A percentile compares a stretch with the other conserved stretches of the same genome.
phyloP scores from a whole-genome alignment of 2,329 filamentous ascomycete genomes.

The Paraphoma sp. region DNA sequence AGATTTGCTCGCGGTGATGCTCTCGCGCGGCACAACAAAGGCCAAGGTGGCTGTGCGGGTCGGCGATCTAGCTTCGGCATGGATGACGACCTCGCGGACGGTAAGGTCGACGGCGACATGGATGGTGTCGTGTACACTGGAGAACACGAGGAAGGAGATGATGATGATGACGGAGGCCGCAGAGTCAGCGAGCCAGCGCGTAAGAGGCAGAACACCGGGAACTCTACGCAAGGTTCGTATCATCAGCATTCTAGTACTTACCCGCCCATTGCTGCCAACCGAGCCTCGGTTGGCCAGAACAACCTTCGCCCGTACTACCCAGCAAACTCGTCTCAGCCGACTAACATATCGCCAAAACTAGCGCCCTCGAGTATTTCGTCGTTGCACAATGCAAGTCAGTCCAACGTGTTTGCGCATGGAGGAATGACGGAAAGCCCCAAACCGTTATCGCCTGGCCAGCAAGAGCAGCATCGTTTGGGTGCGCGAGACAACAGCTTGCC shows the following conservation, averaged over 20 bases:
- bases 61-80: slow-evolving; percentile 84
- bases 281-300: slow-evolving; percentile 34
- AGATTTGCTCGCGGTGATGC: slow-evolving; percentile 96
- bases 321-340: slow-evolving; percentile 44
- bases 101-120: slow-evolving; percentile 64
- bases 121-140: slow-evolving; percentile 65
- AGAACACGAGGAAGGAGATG: slow-evolving; percentile 67
- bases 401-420: slow-evolving; percentile 73
- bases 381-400: slow-evolving; percentile 42
- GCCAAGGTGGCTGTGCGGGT: slow-evolving; percentile 92
- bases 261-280: slow-evolving; percentile 66
- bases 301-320: slow-evolving; percentile 46
- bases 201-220: slow-evolving; percentile 71
- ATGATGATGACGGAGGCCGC: slow-evolving; percentile 52
- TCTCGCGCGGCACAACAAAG: slow-evolving; percentile 92
- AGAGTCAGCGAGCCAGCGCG: slow-evolving; percentile 75
- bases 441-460: slow-evolving; percentile 73
- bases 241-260: slow-evolving; percentile 77
- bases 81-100: slow-evolving; percentile 69
- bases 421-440: slow-evolving; percentile 87
- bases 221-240: slow-evolving; percentile 62
- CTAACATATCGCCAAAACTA: slow-evolving; percentile 48
- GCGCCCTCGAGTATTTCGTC: slow-evolving; percentile 46
- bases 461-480: slow-evolving; percentile 62
- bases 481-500: slow-evolving; percentile 54